Base-by-base conservation (phyloP, 306 rosid species). In the Hippophae tibetana region DNA sequence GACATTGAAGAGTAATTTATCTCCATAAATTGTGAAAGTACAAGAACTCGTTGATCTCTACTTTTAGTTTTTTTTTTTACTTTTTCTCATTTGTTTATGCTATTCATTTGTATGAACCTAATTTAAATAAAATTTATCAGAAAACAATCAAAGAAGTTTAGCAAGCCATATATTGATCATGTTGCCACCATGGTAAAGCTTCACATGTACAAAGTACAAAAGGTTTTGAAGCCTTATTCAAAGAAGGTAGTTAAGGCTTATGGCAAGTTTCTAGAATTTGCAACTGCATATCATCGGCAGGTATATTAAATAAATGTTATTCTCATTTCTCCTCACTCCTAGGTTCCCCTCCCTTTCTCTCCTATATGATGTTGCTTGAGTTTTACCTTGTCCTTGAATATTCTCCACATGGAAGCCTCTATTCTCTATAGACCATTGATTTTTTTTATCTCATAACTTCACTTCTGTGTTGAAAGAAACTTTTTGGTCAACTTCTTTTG, bases 161-260 rank as follows among this genome's bases (percentile, higher is more conserved):
- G 86, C 83, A 84, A 93, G 81, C 97, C 99, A 48, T 84, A 93
- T 69, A 59, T 93, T 55, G 95, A 88, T 77, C 89, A 86, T 73
- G 82, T 82, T 61, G 95, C 97, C 49, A 65, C 74, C 65, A 82
- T 73, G 5, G 81, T 90, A 7, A 88, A 84, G 63, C 99, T 97
- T 50, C 94, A 93, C 47, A 90, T 88, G 45, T 85, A 86, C 43
- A 84, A 82, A 66, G 84, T 72, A 18, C 83, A 78, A 44, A 85
- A 69, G 51, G 82, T 69, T 68, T 67, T 93, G 79, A 86, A 79
- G 63, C 99, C 99, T 25, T 82, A 84, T 70, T 75, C 90, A 50
- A 73, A 74, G 69, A 48, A 82, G 67, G 77, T 27, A 55, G 86
- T 85, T 73, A 80, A 50, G 60, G 82, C 70, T 41, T 92, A 84